phyloP scores from a whole-genome alignment of 352 stramenopile genomes.

The Globisporangium apiculatum region DNA sequence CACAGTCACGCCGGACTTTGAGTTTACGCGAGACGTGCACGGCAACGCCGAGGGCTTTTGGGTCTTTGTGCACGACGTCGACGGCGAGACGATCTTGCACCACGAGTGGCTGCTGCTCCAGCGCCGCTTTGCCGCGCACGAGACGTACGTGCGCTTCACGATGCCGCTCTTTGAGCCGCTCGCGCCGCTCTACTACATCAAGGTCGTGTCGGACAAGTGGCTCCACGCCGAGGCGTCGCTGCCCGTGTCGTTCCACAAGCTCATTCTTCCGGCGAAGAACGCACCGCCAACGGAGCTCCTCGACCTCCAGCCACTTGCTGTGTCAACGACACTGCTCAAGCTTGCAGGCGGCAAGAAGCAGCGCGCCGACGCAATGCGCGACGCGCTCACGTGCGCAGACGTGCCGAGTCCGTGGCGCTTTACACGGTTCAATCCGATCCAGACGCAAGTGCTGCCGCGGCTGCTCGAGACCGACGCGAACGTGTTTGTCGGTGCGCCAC shows the following conservation, averaged over 20 bases:
- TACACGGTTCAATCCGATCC: slow-evolving; percentile 97
- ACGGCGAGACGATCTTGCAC: slow-evolving; percentile 98
- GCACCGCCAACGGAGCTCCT: slow-evolving; percentile 95
- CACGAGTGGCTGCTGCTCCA: slow-evolving; percentile 97
- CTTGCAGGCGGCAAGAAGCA: slow-evolving; percentile 56
- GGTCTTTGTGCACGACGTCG: slow-evolving; percentile 98
- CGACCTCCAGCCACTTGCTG: slow-evolving; percentile 95
- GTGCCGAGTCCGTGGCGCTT: slow-evolving; percentile 67
- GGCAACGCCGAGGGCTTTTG: slow-evolving; percentile 96
- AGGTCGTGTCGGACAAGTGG: slow-evolving; percentile 97
- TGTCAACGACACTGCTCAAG: slow-evolving; percentile 83
- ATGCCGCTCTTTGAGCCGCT: slow-evolving; percentile 97
- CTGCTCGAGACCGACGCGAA: slow-evolving; percentile 95
- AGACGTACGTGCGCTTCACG: slow-evolving; percentile 90
- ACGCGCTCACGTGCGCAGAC: slow-evolving; percentile 27
- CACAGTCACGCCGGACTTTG: slow-evolving; percentile 95
- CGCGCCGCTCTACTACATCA: slow-evolving; percentile 97
- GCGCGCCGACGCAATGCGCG: slow-evolving; percentile 43
- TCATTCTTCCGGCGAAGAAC: slow-evolving; percentile 99
- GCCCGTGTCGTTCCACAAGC: slow-evolving; percentile 97
- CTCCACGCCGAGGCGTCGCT: slow-evolving; percentile 95
- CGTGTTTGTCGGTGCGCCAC: slow-evolving; percentile 92
- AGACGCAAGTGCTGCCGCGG: slow-evolving; percentile 96
- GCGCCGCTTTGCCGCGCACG: slow-evolving; percentile 66
- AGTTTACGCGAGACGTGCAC: slow-evolving; percentile 96